Percentiles rank a stretch among this genome's conserved stretches.
phyloP scores from a whole-genome alignment of 441 rosid species.

The Breynia disticha region DNA sequence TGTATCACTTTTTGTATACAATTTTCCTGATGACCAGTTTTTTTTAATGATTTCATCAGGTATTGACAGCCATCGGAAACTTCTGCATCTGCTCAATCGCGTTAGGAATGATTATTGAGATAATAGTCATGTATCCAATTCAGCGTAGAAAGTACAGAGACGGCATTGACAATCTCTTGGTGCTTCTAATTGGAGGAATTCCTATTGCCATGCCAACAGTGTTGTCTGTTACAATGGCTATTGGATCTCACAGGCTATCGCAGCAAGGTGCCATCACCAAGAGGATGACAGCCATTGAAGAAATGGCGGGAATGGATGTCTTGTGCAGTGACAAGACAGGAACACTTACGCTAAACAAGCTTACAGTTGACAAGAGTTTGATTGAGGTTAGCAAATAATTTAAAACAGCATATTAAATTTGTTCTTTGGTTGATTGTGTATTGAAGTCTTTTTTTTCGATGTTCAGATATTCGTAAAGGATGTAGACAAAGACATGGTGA shows the following conservation, averaged over 20 bases:
- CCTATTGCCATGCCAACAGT: slow-evolving; percentile 98
- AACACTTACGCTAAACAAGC: slow-evolving; percentile 88
- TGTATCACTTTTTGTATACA: background rate
- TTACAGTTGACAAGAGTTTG: slow-evolving; percentile 66
- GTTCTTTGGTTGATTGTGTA: slow-evolving; percentile 1
- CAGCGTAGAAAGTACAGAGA: slow-evolving; percentile 62
- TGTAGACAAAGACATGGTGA: slow-evolving; percentile 38
- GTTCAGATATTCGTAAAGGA: slow-evolving; percentile 38
- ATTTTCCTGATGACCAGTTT: background rate
- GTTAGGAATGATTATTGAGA: slow-evolving; percentile 61
- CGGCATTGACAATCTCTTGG: slow-evolving; percentile 89
- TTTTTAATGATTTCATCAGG: slow-evolving; percentile 27
- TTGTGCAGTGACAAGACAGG: slow-evolving; percentile 96
- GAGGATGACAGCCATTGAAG: slow-evolving; percentile 95
- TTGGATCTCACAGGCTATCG: slow-evolving; percentile 81
- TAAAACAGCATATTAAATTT: background rate
- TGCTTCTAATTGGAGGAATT: slow-evolving; percentile 89
- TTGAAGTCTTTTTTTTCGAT: background rate
- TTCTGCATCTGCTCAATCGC: slow-evolving; percentile 90
- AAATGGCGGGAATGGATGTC: slow-evolving; percentile 97
- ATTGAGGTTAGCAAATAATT: slow-evolving; percentile 40
- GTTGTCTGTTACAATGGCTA: slow-evolving; percentile 91
- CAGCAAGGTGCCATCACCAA: slow-evolving; percentile 95
- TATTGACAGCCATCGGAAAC: slow-evolving; percentile 84
- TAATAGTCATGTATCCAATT: slow-evolving; percentile 70